Evolutionary conservation across 1,139 yeast genomes (phyloP), one percentile per base, ranked within the genome.

Genomic region (Candida gigantensis): DNA sequence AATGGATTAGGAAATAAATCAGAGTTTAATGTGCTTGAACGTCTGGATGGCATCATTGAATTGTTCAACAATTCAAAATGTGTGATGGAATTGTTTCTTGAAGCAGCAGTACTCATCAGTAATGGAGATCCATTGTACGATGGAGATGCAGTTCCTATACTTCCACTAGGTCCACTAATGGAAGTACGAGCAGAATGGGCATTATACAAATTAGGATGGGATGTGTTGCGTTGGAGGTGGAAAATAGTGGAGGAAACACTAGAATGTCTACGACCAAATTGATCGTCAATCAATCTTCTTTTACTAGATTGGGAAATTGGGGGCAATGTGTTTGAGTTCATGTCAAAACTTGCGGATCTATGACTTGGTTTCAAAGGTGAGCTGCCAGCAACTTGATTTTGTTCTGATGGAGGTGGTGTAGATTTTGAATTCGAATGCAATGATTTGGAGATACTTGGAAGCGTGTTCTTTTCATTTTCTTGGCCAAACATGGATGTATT

Each of bases 1-100:
- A 61, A 48, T 9, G 72, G 70, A 40, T 65, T 65, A 9, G 73
- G 72, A 52, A 67, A 68, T 35, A 63, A 60, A 36, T 68, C 73
- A 1, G 71, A 70, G 6, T 71, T 69, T 28, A 64, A 58, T 6
- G 68, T 62, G 24, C 69, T 63, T 30, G 71, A 55, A 45, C 72
- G 56, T 24, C 61, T 42, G 6, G 60, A 55, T 1, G 8, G 68
- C 58, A 16, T 52, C 44, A 15, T 17, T 28, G 36, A 32, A 20
- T 30, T 30, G 35, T 49, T 53, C 32, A 60, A 46, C 32, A 62
- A 56, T 37, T 67, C 73, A 44, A 62, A 60, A 30, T 60, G 61
- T 5, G 65, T 54, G 20, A 66, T 60, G 13, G 72, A 65, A 48
- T 66, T 65, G 42, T 65, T 62, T 39, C 73, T 52, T 15, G 68